phyloP scores from a whole-genome alignment of 1,139 yeast species.

The Tardiomyces blankii region DNA sequence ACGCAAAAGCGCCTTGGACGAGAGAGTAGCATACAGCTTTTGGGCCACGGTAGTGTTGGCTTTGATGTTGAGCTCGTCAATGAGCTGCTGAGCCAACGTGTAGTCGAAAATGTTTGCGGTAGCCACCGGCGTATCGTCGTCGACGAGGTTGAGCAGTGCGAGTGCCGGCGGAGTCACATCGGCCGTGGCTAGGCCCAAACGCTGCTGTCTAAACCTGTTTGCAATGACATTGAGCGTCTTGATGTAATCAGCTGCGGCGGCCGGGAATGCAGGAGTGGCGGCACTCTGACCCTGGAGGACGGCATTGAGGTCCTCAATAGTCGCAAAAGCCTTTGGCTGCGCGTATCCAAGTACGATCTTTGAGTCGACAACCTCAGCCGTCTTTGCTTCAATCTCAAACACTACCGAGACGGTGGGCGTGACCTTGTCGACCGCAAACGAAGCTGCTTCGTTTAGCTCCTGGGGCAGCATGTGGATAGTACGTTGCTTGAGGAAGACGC shows the following conservation, averaged over 20 bases:
- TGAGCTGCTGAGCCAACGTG: slow-evolving; percentile 44
- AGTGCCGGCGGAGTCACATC: slow-evolving; percentile 30
- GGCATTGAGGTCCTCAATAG: neutral
- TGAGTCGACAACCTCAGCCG: slow-evolving; percentile 45
- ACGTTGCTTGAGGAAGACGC: slow-evolving; percentile 85
- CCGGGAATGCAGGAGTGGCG: neutral
- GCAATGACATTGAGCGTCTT: slow-evolving; percentile 57
- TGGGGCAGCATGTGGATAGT: slow-evolving; percentile 58
- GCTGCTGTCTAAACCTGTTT: slow-evolving; percentile 59
- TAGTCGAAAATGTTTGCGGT: slow-evolving; percentile 58
- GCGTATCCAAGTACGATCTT: neutral
- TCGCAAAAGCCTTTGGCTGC: neutral
- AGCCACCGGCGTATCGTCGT: slow-evolving; percentile 70
- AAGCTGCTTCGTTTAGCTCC: slow-evolving; percentile 45
- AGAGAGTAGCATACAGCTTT: slow-evolving; percentile 60
- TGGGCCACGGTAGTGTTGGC: slow-evolving; percentile 85
- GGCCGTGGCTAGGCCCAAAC: slow-evolving; percentile 32
- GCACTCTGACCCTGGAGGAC: slow-evolving; percentile 11
- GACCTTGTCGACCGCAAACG: slow-evolving; percentile 50
- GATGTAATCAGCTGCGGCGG: slow-evolving; percentile 55
- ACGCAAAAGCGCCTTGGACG: slow-evolving; percentile 74
- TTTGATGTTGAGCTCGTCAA: slow-evolving; percentile 69
- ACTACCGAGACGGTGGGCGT: slow-evolving; percentile 70
- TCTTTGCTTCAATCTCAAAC: slow-evolving; percentile 66
- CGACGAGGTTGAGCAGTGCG: slow-evolving; percentile 67